Conservation (phyloP, 257 asterid species). For the Solanum clarkiae region DNA sequence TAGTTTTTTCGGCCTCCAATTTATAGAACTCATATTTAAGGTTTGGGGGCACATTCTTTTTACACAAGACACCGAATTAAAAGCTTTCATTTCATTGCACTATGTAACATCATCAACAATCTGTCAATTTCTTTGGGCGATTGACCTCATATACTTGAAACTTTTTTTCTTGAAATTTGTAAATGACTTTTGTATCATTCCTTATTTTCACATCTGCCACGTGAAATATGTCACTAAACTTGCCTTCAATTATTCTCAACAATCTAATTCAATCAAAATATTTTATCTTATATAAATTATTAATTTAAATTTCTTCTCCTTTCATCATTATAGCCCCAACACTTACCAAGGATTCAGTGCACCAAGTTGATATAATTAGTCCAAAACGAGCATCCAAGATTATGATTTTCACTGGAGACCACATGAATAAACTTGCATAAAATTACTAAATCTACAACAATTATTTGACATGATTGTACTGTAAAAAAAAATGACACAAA, state of each 20-base stretch:
- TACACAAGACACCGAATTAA: no score
- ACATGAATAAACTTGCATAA: neutral
- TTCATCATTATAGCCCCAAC: neutral
- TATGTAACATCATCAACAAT: neutral
- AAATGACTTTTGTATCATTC: neutral
- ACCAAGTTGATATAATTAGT: neutral
- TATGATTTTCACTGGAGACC: neutral
- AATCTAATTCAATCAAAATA: neutral
- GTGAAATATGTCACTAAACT: neutral
- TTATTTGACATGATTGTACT: neutral
- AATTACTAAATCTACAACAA: neutral
- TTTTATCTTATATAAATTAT: neutral
- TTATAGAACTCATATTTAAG: no score
- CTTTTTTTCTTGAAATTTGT: no score
- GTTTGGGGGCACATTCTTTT: no score
- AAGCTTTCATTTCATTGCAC: fast-evolving
- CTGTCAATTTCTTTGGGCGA: neutral
- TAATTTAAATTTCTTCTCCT: neutral
- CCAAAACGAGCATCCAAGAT: neutral
- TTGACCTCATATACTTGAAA: neutral
- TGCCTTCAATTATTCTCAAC: neutral
- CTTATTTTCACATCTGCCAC: neutral
- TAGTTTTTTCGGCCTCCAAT: no score
- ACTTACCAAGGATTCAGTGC: neutral
- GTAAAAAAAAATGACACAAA: neutral